Evolutionary conservation across 148 eudicot species (phyloP), one percentile per base, ranked within the genome.

Genomic region (Dysphania ambrosioides): DNA sequence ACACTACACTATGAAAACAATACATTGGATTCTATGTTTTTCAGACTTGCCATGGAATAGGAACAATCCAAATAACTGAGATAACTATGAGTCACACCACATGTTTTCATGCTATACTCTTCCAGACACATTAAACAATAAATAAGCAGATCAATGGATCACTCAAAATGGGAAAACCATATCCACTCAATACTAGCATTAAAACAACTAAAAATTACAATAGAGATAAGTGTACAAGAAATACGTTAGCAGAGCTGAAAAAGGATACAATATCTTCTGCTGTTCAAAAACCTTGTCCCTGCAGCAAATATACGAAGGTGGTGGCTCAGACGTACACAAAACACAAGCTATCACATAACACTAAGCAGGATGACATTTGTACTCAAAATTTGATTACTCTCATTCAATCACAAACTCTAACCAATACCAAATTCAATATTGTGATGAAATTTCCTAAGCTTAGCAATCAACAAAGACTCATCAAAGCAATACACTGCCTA

Each of bases 191-290:
- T 63, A 9, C 4, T 27, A 26, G 12, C 66, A 72, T 12, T 11
- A 47, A 58, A 47, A n/a, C 24, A 27, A 7, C 51, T 1, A 41
- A 24, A 21, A 58, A 26, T 71, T 19, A 44, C 67, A n/a, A 72
- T 21, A 55, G 13, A 41, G 32, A 65, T 55, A 55, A 35, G 40
- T 15, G 9, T 12, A 47, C 13, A 31, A 66, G 16, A 26, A 8
- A 69, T n/a, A 23, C 26, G 63, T 12, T 51, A 62, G 4, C 3
- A n/a, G 21, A 68, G 23, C 16, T 53, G 32, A n/a, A 44, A 49
- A 86, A 93, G 97, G 95, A 93, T 93, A 91, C 95, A 85, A 91
- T 40, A 83, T 87, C 88, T 93, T 89, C 80, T 93, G 97, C 60
- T 86, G 90, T 80, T 88, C 93, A 66, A 93, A 89, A 70, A 91